Base-by-base conservation (phyloP, 1,284 basidiomycete genomes). In the Ustilago lituana region DNA sequence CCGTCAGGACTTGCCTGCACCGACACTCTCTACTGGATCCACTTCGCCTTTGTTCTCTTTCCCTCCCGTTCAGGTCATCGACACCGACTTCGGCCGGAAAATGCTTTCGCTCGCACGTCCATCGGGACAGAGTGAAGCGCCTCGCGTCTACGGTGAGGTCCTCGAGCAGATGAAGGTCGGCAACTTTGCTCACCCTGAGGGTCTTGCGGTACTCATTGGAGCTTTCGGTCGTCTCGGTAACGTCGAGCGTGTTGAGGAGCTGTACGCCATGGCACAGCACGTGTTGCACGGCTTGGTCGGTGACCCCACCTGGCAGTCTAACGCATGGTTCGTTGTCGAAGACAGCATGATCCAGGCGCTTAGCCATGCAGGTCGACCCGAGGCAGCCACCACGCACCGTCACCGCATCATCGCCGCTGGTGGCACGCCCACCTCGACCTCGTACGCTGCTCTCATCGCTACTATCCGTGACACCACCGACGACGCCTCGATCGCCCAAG, bases 201-300 rank as follows among this genome's bases (percentile, higher is more conserved):
- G 71, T 26, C 39, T 80, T 23, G 70, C 62, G 3, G 51, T 54
- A 22, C 53, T 82, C 20, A 74, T 82, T 22, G 67, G 63, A 38
- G 63, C 68, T 11, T 73, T 71, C 33, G 80, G 76, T 29, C 71
- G 83, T 82, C 15, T 85, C 89, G 5, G 82, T 92, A 14, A 82
- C 84, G 4, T 80, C 78, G 20, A 76, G 86, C 51, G 84, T 84
- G 74, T 73, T 80, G 51, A 84, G 85, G 74, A 87, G 87, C 75
- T 82, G 82, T 6, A 84, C 80, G 82, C 87, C 86, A 81, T 85
- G 85, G 32, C 83, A 47, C 57, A 57, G 70, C 63, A 73, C 22
- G 63, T 77, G 15, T 45, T 74, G 23, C 63, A 68, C 33, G 69
- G 65, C 12, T 52, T 72, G 22, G 69, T 41, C 2, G 62, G 66